Evolutionary conservation across 2,329 filamentous ascomycete genomes (phyloP).

Genomic region (Aspergillus quadricinctus): DNA sequence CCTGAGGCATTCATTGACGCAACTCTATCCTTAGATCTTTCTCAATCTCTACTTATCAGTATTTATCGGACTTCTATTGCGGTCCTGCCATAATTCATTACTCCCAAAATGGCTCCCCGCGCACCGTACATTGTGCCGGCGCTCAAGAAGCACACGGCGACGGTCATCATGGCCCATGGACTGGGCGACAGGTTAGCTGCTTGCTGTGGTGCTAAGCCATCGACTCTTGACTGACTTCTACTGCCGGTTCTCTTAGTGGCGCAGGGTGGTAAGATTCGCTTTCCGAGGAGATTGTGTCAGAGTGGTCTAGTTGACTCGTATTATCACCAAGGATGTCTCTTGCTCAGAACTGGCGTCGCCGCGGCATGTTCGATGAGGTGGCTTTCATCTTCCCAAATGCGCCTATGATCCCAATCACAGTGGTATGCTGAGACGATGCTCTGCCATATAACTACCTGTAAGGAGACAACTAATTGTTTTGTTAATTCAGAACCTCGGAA

Average conservation of each 20-base stretch:
- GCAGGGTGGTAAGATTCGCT: constrained; percentile 40
- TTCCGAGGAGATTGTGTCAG: not conserved
- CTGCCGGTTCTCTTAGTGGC: constrained; percentile 35
- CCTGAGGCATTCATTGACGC: not conserved
- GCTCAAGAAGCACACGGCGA: constrained; percentile 79
- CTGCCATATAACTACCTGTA: not conserved
- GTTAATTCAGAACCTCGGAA: constrained; percentile 61
- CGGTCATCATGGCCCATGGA: constrained; percentile 90
- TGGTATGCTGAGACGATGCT: constrained; percentile 48
- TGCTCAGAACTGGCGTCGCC: constrained; percentile 80
- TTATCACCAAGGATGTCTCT: constrained; percentile 56
- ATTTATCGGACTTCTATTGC: not conserved
- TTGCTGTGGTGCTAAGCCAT: not conserved
- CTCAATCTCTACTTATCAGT: not conserved
- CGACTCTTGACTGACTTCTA: constrained; percentile 5
- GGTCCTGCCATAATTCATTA: not conserved
- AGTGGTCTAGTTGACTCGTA: not conserved
- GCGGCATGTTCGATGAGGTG: constrained; percentile 78
- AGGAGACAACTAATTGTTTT: not conserved
- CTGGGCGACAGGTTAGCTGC: constrained; percentile 72
- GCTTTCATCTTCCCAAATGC: constrained; percentile 94
- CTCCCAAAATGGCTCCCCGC: constrained; percentile 40
- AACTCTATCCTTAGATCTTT: not conserved
- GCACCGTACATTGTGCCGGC: constrained; percentile 71
- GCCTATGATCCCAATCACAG: constrained; percentile 78